Evolutionary conservation across 1,284 basidiomycete genomes (phyloP).

Genomic region (Sanguinoderma infundibulare): DNA sequence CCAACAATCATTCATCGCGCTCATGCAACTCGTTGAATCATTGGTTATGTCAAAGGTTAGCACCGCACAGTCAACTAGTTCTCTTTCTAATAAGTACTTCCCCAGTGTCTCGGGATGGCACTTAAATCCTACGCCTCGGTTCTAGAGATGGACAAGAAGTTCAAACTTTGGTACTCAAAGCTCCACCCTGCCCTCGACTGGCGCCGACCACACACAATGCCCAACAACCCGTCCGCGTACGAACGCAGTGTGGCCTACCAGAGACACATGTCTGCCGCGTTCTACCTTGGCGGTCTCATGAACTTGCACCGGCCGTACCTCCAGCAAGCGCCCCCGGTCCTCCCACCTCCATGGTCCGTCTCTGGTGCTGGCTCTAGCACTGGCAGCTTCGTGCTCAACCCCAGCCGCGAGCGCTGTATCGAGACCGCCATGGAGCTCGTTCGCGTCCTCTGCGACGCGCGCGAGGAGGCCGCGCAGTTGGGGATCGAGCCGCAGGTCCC

Average conservation of each 20-base stretch:
- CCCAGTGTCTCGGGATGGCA: slow-evolving; percentile 44
- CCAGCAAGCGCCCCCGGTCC: slow-evolving; percentile 30
- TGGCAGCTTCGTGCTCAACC: slow-evolving; percentile 26
- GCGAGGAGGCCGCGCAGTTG: slow-evolving; percentile 19
- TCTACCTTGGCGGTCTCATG: slow-evolving; percentile 34
- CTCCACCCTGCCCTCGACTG: slow-evolving; percentile 37
- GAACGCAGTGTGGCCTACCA: slow-evolving; percentile 29
- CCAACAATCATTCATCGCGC: slow-evolving; percentile 41
- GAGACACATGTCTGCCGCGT: slow-evolving; percentile 29
- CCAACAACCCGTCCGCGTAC: slow-evolving; percentile 6
- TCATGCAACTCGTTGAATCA: slow-evolving; percentile 45
- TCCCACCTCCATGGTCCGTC: slow-evolving; percentile 14
- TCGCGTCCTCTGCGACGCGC: slow-evolving; percentile 27
- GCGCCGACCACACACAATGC: slow-evolving; percentile 14
- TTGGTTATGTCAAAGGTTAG: slow-evolving; percentile 40
- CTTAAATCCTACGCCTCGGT: slow-evolving; percentile 42
- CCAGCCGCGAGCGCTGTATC: slow-evolving; percentile 34
- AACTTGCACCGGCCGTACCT: slow-evolving; percentile 35
- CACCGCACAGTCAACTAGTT: background rate
- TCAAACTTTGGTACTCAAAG: slow-evolving; percentile 47
- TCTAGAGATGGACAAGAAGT: slow-evolving; percentile 46
- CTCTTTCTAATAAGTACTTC: background rate
- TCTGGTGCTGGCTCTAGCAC: too few species aligned
- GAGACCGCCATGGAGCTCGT: slow-evolving; percentile 33
- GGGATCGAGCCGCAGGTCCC: slow-evolving; percentile 12